Conservation (phyloP, 2,329 filamentous ascomycete genomes). For the Botrytis tulipae region DNA sequence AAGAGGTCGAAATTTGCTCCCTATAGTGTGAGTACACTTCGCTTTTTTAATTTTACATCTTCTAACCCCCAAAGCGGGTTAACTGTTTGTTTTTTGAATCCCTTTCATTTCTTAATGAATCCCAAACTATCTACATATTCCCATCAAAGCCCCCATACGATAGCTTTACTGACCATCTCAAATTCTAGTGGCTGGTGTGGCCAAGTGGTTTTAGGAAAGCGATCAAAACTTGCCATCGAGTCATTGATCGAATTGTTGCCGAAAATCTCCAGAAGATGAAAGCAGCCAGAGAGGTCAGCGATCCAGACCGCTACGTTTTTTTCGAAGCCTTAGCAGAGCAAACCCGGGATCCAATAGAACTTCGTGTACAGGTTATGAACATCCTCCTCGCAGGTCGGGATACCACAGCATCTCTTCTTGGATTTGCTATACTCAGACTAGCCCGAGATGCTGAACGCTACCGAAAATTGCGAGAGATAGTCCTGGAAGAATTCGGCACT, state of each 20-base stretch:
- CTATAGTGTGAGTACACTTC: not conserved
- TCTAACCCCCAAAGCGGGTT: no score
- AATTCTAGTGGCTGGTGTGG: constrained; percentile 29
- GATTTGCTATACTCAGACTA: constrained; percentile 25
- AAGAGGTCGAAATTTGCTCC: constrained; percentile 14
- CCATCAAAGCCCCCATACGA: not conserved
- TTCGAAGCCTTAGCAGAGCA: constrained; percentile 54
- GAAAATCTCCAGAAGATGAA: constrained; percentile 38
- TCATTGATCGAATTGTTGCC: constrained; percentile 49
- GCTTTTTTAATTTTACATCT: not conserved
- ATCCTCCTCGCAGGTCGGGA: constrained; percentile 59
- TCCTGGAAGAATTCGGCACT: constrained; percentile 42
- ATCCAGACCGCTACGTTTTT: constrained; percentile 45
- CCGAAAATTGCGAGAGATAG: constrained; percentile 44
- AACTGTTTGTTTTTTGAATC: not conserved
- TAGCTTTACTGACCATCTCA: constrained; percentile 23
- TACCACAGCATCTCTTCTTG: constrained; percentile 53
- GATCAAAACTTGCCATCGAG: constrained; percentile 41
- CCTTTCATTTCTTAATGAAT: not conserved
- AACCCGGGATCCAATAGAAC: constrained; percentile 45
- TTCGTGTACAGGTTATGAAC: constrained; percentile 52
- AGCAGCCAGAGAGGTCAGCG: constrained; percentile 28
- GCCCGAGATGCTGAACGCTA: constrained; percentile 44
- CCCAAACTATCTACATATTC: not conserved
- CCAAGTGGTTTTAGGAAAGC: constrained; percentile 39